Base-by-base conservation (phyloP, 306 rosid species). In the Parietaria judaica region DNA sequence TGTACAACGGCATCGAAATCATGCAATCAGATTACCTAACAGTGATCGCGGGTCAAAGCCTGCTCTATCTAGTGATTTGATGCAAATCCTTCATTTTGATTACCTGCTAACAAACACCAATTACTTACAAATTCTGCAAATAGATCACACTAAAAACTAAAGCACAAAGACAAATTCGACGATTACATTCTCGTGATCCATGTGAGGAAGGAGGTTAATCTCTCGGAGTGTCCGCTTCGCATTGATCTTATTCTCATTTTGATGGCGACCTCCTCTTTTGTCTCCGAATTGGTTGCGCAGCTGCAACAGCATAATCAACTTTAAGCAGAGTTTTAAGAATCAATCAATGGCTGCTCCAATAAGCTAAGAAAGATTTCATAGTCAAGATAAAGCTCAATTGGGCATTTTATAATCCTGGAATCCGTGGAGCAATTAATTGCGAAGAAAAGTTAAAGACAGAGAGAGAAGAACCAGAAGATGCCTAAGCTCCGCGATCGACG, bases 401-500 rank as follows among this genome's bases (percentile, higher is more conserved):
- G 36, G 11, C 10, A 7, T 3, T 3, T 3, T 3, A 4, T 3
- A 39, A 7, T 3, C 7, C 44, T 3, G 64, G 56, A 59, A 15
- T 63, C 37, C 57, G 3, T 8, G 53, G 58, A 36, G 66, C 13
- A 12, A 3, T 49, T 23, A 35, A 49, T 31, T 47, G 3, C n/a
- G 41, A 15, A 9, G 38, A 4, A 56, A 49, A 49, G 54, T 39
- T 34, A 58, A 54, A 50, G 31, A 12, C 8, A 41, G 55, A 46
- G 14, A 31, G 56, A 14, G n/a, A 38, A 6, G 14, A 61, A 92
- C 98, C 98, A 92, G 64, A 92, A 95, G 84, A 88, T 79, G 77
- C 95, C 98, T 88, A 88, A 4, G 98, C 94, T 49, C 98, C 98
- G 51, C 98, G 92, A 23, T 96, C 96, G 41, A 92, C 94, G 38